phyloP scores from a whole-genome alignment of 2,329 filamentous ascomycete species.

The Fusarium dimerum region DNA sequence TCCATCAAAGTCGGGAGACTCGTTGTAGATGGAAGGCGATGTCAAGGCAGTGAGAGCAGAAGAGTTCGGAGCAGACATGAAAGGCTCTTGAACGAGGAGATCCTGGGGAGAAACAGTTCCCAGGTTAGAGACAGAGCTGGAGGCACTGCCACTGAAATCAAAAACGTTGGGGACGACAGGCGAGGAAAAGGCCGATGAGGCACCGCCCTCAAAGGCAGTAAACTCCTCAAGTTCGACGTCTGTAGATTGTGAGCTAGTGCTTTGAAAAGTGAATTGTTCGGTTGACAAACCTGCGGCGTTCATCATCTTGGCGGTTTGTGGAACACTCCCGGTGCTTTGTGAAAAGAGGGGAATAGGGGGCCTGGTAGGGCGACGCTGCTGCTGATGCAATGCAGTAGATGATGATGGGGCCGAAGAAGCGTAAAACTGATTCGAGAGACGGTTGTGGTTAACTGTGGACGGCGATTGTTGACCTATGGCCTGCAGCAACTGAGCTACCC shows the following conservation, averaged over 20 bases:
- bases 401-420: slow-evolving; percentile 66
- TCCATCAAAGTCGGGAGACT: slow-evolving; percentile 74
- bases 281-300: slow-evolving; percentile 42
- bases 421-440: slow-evolving; percentile 65
- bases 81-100: slow-evolving; percentile 68
- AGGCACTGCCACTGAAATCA: slow-evolving; percentile 50
- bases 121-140: slow-evolving; percentile 55
- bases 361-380: slow-evolving; percentile 53
- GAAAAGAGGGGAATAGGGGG: slow-evolving; percentile 74
- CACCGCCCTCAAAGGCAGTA: slow-evolving; percentile 55
- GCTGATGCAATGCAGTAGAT: slow-evolving; percentile 57
- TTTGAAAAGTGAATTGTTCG: neutral
- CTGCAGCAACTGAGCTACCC: slow-evolving; percentile 61
- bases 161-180: slow-evolving; percentile 52
- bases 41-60: slow-evolving; percentile 81
- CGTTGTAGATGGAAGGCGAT: slow-evolving; percentile 77
- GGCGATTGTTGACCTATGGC: slow-evolving; percentile 56
- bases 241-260: slow-evolving; percentile 41
- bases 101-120: slow-evolving; percentile 85
- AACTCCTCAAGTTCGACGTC: slow-evolving; percentile 62
- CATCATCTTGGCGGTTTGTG: slow-evolving; percentile 47
- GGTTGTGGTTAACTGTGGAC: slow-evolving; percentile 56
- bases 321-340: slow-evolving; percentile 56
- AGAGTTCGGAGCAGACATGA: slow-evolving; percentile 78
- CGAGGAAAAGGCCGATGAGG: slow-evolving; percentile 54